A percentile compares a stretch with the other conserved stretches of the same genome.
These are phyloP conservation scores for Tremellales sp. DNA, from an alignment of 1,284 basidiomycete species.

Conservation along the genomic window DNA sequence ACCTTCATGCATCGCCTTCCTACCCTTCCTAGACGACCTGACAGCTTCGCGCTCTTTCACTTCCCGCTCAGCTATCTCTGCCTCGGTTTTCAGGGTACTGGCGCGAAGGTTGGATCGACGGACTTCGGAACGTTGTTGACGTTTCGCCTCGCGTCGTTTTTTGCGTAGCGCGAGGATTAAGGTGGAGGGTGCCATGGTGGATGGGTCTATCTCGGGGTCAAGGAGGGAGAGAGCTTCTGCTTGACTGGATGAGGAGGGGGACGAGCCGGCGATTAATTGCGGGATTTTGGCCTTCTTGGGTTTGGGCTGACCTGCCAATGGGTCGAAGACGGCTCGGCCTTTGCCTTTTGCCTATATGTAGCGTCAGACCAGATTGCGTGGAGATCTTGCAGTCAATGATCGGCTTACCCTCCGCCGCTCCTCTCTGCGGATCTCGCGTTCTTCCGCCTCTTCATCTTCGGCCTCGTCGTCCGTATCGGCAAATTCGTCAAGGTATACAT, in stretches of 20 bases:
- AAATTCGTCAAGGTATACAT: slow-evolving; percentile 46
- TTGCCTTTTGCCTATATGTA: slow-evolving; percentile 42
- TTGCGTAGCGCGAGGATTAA: slow-evolving; percentile 37
- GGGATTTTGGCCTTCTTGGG: slow-evolving; percentile 3
- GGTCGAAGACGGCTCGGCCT: slow-evolving; percentile 32
- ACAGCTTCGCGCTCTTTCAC: slow-evolving; percentile 17
- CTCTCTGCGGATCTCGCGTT: slow-evolving; percentile 26
- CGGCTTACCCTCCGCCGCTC: slow-evolving; percentile 31
- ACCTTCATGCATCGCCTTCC: slow-evolving; percentile 36
- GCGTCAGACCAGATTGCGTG: neutral
- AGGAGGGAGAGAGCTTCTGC: slow-evolving; percentile 15
- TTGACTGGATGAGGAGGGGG: slow-evolving; percentile 6
- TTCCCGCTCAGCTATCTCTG: slow-evolving; percentile 23
- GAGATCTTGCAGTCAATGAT: neutral
- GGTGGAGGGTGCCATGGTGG: slow-evolving; percentile 41
- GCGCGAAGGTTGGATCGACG: slow-evolving; percentile 40
- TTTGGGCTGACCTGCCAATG: slow-evolving; percentile 9
- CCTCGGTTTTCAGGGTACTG: slow-evolving; percentile 36
- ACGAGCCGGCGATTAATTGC: slow-evolving; percentile 7
- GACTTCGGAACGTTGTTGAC: slow-evolving; percentile 29
- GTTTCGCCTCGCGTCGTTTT: slow-evolving; percentile 36
- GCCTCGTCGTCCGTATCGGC: slow-evolving; percentile 46
- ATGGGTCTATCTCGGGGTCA: slow-evolving; percentile 30
- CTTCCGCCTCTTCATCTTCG: slow-evolving; percentile 38
- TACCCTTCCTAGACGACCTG: slow-evolving; percentile 22